phyloP scores from a whole-genome alignment of 164 flowering plant genomes.

The Berberis thunbergii region DNA sequence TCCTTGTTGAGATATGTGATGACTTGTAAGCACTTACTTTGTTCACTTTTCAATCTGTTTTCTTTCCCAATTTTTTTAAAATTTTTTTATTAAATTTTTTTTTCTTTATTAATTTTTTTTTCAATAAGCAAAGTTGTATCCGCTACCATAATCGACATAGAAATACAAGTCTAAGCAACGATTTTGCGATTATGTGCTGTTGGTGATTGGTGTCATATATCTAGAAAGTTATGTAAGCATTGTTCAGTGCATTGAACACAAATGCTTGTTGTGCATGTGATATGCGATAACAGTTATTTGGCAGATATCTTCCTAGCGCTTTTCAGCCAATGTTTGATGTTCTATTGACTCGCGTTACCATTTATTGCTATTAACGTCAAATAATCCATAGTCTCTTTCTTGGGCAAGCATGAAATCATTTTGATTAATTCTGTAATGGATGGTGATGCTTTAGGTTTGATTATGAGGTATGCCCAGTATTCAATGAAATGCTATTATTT shows the following conservation, averaged over 20 bases:
- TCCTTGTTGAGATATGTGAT: conserved; percentile 87
- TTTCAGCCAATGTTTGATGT: background rate
- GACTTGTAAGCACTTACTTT: conserved; percentile 61
- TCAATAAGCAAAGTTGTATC: background rate
- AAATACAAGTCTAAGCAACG: too few species aligned
- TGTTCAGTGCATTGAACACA: too few species aligned
- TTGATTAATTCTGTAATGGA: conserved; percentile 8
- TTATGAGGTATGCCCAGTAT: conserved; percentile 60
- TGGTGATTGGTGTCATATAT: too few species aligned
- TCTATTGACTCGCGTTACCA: background rate
- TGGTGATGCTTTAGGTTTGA: conserved; percentile 58
- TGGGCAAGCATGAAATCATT: conserved; percentile 17
- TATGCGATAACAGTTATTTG: too few species aligned
- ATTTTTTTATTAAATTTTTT: background rate
- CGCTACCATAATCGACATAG: too few species aligned
- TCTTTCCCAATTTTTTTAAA: background rate
- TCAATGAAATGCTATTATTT: background rate
- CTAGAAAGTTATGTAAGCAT: too few species aligned
- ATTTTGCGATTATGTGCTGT: too few species aligned
- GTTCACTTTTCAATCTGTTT: background rate
- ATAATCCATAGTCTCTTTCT: background rate
- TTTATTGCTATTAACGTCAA: background rate
- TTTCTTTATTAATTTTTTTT: background rate
- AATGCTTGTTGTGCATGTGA: too few species aligned
- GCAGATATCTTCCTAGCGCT: background rate